Evolutionary conservation across 2,329 filamentous ascomycete species (phyloP), one percentile per base, ranked within the genome.

Genomic region (Pyrenochaeta sp.): DNA sequence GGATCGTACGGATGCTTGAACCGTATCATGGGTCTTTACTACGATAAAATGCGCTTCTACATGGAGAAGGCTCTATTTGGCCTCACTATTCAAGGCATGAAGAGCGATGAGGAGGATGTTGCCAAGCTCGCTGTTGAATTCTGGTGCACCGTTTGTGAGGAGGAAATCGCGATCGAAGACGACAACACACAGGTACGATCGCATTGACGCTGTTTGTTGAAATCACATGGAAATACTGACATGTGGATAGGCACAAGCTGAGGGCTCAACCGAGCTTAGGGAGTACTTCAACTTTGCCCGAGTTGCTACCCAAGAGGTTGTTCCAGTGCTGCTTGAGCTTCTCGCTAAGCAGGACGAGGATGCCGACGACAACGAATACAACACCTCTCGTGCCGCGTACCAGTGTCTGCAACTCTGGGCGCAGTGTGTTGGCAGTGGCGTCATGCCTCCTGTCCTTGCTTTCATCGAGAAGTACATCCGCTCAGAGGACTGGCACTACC

Each of bases 1-100:
- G 93, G 93, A 61, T 92, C 95, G 43, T 99, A 97, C 77, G 95
- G 95, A 71, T 98, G 95, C 79, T 83, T 99, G 68, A 99, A 99
- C 86, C 89, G 95, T 73, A 98, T 99, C 79, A 99, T 99, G 95
- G 91, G 87, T 60, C 87, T 97, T 64, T 99, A 99, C 85, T 99
- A 99, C 79, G 95, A 99, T 74, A 96, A 97, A 83, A 99, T 99
- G 95, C 90, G 93, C 73, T 99, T 97, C 82, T 99, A 99, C 84
- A 99, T 99, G 95, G 95, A 99, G 85, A 98, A 98, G 87, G 95
- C 95, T 36, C 86, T 99, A 43, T 99, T 99, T 72, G 95, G 95
- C 57, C 86, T 99, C 40, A 99, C 95, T 39, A 97, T 99, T 64
- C 89, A 97, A 77, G 95, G 95, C 68, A 99, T 99, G 95, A 97